Evolutionary conservation across 495 filamentous ascomycete genomes (phyloP).

Genomic region (Talaromyces wortmannii): DNA sequence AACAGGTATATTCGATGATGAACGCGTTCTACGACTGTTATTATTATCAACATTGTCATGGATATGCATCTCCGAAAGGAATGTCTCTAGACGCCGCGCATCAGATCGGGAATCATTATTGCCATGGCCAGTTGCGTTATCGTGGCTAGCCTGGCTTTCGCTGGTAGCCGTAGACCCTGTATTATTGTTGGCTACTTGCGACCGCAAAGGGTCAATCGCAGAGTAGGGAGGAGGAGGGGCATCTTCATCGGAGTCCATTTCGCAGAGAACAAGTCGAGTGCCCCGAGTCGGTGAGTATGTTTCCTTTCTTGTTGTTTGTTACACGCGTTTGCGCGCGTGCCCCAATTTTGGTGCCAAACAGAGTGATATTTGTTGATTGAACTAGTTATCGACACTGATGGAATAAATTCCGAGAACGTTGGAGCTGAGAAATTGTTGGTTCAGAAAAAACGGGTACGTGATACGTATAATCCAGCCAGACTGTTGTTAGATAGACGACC

Average conservation of each 20-base stretch:
- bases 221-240: slow-evolving; percentile 40
- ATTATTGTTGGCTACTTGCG: background rate
- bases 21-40: background rate
- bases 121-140: background rate
- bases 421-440: too few species aligned
- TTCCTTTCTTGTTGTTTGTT: background rate
- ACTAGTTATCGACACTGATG: too few species aligned
- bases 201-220: slow-evolving; percentile 31
- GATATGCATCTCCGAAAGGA: background rate
- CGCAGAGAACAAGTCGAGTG: background rate
- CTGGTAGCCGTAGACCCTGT: background rate
- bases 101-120: background rate
- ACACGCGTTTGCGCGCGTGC: too few species aligned
- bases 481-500: too few species aligned
- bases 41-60: background rate
- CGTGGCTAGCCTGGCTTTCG: background rate
- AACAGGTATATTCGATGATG: background rate
- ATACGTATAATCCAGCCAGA: too few species aligned
- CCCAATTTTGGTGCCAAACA: too few species aligned
- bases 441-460: too few species aligned
- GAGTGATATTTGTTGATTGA: too few species aligned
- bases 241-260: slow-evolving; percentile 7
- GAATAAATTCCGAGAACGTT: too few species aligned
- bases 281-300: background rate
- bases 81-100: background rate